Base-by-base conservation (phyloP, 345 rosid species). In the Populus alba region DNA sequence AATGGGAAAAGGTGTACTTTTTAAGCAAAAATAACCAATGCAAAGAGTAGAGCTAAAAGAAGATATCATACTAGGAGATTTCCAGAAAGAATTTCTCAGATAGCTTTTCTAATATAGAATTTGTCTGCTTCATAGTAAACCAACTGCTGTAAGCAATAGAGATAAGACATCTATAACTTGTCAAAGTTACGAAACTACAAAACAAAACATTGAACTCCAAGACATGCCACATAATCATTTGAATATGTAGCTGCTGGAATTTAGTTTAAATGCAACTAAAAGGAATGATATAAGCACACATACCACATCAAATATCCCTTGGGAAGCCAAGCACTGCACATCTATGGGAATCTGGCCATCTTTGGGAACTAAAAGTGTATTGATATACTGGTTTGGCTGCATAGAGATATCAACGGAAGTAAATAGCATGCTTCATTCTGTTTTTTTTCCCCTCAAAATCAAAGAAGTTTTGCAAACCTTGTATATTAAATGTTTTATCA, bases 311-410 rank as follows among this genome's bases (percentile, higher is more conserved):
- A 72, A 77, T 73, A 91, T 91, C 78, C 98, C 97, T 80, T 85
- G 97, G 80, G 84, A 75, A 79, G 85, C 76, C 88, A 92, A 84
- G 69, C 66, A 49, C 79, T 91, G 80, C 72, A 85, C 75, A 80
- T 95, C 93, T 62, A 91, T 77, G 12, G 84, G 86, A 84, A 95
- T 85, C 71, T 83, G 88, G 78, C 95, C 89, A 71, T 87, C 93
- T 84, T 86, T 89, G 18, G 97, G 97, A 77, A 92, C 97, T 79
- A 95, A 83, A 81, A 95, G 85, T 12, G 94, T 88, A 80, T 91
- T 91, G 80, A 95, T 83, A 81, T 95, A 93, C 82, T 89, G 85
- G 81, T 87, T 84, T 69, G 92, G 92, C 98, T 94, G 94, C 88
- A 90, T 47, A 81, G 61, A 82, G 74, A 70, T 70, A 73, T 17